A percentile compares a stretch with the other conserved stretches of the same genome.
phyloP scores from a whole-genome alignment of 148 eudicot genomes.

The Amaranthus hypochondriacus region DNA sequence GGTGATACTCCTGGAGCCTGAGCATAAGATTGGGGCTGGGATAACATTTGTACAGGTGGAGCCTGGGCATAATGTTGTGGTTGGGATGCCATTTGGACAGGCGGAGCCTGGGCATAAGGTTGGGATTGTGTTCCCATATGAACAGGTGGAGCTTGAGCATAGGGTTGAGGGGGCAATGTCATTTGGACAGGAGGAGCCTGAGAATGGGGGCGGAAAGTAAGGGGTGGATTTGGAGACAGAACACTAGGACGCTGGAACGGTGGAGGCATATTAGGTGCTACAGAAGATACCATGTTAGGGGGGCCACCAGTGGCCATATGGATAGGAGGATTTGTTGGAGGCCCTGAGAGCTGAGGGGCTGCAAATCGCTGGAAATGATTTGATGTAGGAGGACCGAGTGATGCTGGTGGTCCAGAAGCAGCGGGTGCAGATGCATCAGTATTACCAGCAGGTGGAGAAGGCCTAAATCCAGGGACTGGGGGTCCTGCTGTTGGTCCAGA shows the following conservation, averaged over 20 bases:
- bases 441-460: slow-evolving; percentile 37
- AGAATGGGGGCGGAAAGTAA: slow-evolving; percentile 35
- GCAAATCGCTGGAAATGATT: slow-evolving; percentile 51
- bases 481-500: slow-evolving; percentile 47
- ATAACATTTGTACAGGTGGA: slow-evolving; percentile 22
- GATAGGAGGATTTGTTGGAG: slow-evolving; percentile 40
- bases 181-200: slow-evolving; percentile 31
- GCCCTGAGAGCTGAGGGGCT: slow-evolving; percentile 48
- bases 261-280: slow-evolving; percentile 40
- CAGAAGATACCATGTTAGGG: slow-evolving; percentile 37
- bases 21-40: slow-evolving; percentile 37
- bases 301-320: slow-evolving; percentile 45
- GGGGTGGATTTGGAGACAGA: slow-evolving; percentile 41
- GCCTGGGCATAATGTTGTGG: slow-evolving; percentile 52
- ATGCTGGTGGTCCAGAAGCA: slow-evolving; percentile 35
- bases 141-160: slow-evolving; percentile 43
- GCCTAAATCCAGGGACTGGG: slow-evolving; percentile 45
- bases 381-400: slow-evolving; percentile 27
- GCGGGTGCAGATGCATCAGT: slow-evolving; percentile 30
- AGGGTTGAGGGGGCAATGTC: slow-evolving; percentile 42
- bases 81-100: slow-evolving; percentile 29
- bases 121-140: slow-evolving; percentile 32
- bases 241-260: slow-evolving; percentile 48
- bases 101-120: slow-evolving; percentile 33
- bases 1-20: slow-evolving; percentile 31